Percentiles rank a stretch among this genome's conserved stretches.
These are phyloP conservation scores for Boletus patriciae DNA, from an alignment of 768 basidiomycete genomes.

Conservation along the genomic window DNA sequence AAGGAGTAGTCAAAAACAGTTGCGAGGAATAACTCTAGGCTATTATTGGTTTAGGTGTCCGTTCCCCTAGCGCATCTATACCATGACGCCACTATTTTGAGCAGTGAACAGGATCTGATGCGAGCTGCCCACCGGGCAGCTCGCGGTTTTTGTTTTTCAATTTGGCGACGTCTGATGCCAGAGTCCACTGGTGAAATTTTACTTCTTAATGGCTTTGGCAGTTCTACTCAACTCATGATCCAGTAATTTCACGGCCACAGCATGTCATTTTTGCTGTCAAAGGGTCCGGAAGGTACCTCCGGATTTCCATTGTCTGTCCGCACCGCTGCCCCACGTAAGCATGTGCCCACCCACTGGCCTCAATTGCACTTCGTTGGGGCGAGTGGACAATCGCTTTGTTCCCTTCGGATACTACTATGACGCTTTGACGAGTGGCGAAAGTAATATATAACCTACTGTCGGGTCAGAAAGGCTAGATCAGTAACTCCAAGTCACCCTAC, in stretches of 20 bases:
- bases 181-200: not conserved
- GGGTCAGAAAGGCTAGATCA: not conserved
- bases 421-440: constrained; percentile 28
- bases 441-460: constrained; percentile 24
- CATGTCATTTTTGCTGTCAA: constrained; percentile 7
- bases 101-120: not conserved
- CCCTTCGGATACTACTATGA: constrained; percentile 1
- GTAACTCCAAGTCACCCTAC: not conserved
- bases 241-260: constrained; percentile 1
- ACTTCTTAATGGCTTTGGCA: not conserved
- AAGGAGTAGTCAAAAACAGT: constrained; percentile 38
- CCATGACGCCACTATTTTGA: not conserved
- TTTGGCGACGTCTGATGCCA: not conserved
- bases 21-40: constrained; percentile 31
- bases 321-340: constrained; percentile 11
- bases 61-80: not conserved
- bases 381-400: constrained; percentile 24
- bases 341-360: constrained; percentile 8
- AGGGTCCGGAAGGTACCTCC: not conserved
- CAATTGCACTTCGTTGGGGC: constrained; percentile 10
- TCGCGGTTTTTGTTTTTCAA: not conserved
- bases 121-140: not conserved
- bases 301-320: constrained; percentile 14
- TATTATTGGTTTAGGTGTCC: not conserved
- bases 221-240: not conserved